Evolutionary conservation across 768 basidiomycete species (phyloP).

Genomic region (Trametes punicea): DNA sequence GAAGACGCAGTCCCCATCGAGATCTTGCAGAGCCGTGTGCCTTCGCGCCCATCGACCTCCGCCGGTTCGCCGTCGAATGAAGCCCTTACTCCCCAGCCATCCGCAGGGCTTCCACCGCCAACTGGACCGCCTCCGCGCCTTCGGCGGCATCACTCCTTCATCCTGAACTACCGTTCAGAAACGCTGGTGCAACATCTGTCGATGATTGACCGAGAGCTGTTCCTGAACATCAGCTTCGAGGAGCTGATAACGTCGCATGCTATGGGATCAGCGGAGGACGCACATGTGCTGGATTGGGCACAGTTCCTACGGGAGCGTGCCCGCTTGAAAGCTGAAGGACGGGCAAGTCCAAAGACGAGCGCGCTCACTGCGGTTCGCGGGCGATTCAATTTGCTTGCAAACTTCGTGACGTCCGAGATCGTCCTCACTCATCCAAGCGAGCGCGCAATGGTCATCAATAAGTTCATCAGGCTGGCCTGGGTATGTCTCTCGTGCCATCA

Average conservation of each 20-base stretch:
- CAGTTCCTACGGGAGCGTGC: slow-evolving; percentile 76
- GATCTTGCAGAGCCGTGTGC: slow-evolving; percentile 58
- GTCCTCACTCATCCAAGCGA: slow-evolving; percentile 67
- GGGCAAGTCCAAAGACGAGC: slow-evolving; percentile 58
- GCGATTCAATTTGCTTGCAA: slow-evolving; percentile 80
- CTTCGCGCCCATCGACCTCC: slow-evolving; percentile 36
- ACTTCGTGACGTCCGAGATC: slow-evolving; percentile 79
- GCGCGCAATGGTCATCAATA: slow-evolving; percentile 61
- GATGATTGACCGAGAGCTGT: slow-evolving; percentile 86
- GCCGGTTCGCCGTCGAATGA: slow-evolving; percentile 29
- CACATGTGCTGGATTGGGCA: slow-evolving; percentile 79
- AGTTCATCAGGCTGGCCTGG: slow-evolving; percentile 85
- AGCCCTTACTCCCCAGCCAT: slow-evolving; percentile 2
- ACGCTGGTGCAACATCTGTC: slow-evolving; percentile 73
- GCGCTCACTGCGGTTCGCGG: slow-evolving; percentile 73
- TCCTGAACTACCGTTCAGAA: slow-evolving; percentile 60
- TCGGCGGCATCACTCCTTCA: slow-evolving; percentile 65
- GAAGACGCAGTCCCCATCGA: slow-evolving; percentile 68
- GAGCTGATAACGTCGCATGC: slow-evolving; percentile 79
- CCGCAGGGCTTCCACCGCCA: slow-evolving; percentile 6
- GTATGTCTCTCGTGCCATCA: slow-evolving; percentile 41
- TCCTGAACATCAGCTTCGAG: slow-evolving; percentile 81
- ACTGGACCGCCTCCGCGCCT: slow-evolving; percentile 4
- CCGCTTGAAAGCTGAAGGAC: slow-evolving; percentile 60
- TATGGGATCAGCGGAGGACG: slow-evolving; percentile 55